Evolutionary conservation across 164 flowering plant species (phyloP).

Genomic region (Aristolochia fimbriata): DNA sequence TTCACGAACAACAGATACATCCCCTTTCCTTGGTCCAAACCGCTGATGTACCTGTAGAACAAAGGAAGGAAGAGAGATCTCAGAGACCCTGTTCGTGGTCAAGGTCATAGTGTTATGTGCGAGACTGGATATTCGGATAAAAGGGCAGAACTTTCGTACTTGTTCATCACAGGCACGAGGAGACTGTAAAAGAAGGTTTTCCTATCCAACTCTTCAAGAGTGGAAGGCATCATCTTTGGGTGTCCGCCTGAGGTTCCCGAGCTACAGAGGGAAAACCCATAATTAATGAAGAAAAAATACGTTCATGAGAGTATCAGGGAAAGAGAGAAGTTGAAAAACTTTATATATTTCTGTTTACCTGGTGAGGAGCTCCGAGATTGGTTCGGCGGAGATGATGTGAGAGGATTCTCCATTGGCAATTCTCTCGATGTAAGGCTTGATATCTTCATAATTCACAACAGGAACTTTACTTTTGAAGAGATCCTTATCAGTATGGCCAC

Average conservation of each 20-base stretch:
- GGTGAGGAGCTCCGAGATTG: slow-evolving; percentile 49
- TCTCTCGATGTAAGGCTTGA: slow-evolving; percentile 49
- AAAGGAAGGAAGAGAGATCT: background rate
- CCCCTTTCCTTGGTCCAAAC: slow-evolving; percentile 54
- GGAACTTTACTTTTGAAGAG: slow-evolving; percentile 45
- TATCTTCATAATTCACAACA: slow-evolving; percentile 45
- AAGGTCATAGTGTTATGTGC: no score
- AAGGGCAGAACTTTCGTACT: slow-evolving; percentile 16
- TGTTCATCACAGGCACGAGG: slow-evolving; percentile 44
- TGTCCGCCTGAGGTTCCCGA: slow-evolving; percentile 62
- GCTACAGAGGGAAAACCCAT: slow-evolving; percentile 18
- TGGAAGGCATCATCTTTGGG: slow-evolving; percentile 56
- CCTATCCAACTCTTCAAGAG: slow-evolving; percentile 40
- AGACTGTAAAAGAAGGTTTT: slow-evolving; percentile 41
- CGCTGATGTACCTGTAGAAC: slow-evolving; percentile 40
- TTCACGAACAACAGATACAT: slow-evolving; percentile 45
- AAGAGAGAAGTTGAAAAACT: background rate
- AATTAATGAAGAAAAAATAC: background rate
- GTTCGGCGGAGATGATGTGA: slow-evolving; percentile 34
- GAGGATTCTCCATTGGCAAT: slow-evolving; percentile 57
- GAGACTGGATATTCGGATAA: background rate
- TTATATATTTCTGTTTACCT: slow-evolving; percentile 19
- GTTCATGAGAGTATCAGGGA: background rate
- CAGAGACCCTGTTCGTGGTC: no score
- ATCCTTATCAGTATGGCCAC: slow-evolving; percentile 19